Conservation (phyloP, 768 basidiomycete genomes). For the Clavulina sp. region DNA sequence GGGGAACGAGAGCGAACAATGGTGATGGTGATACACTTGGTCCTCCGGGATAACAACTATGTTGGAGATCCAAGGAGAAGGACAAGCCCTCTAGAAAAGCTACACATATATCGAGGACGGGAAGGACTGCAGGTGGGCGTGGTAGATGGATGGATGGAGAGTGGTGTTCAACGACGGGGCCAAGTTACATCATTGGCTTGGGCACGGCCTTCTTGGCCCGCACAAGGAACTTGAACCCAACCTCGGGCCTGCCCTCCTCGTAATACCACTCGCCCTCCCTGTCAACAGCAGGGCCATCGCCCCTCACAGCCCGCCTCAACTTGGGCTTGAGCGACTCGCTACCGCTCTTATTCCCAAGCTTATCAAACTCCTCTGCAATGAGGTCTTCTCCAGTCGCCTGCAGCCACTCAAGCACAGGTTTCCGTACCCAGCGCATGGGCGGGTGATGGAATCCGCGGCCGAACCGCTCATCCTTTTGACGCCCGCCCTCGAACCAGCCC, state of each 20-base stretch:
- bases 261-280: not conserved
- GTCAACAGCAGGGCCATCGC: not conserved
- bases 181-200: too few species aligned
- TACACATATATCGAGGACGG: too few species aligned
- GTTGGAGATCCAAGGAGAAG: too few species aligned
- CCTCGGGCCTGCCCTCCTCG: not conserved
- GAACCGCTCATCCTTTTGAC: not conserved
- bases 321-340: not conserved
- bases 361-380: not conserved
- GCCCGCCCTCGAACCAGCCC: conserved; percentile 6
- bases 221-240: not conserved
- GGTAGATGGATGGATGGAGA: too few species aligned
- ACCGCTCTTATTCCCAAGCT: not conserved
- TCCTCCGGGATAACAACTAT: too few species aligned
- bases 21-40: too few species aligned
- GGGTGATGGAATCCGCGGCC: not conserved
- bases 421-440: conserved; percentile 3
- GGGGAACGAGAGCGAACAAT: too few species aligned
- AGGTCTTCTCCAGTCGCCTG: conserved; percentile 3
- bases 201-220: not conserved
- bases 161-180: too few species aligned
- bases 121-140: too few species aligned
- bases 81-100: too few species aligned
- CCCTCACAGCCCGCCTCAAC: not conserved
- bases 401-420: conserved; percentile 6